Base-by-base conservation (phyloP, 192 early-diverging fungal species). In the Dissophora globulifera region DNA sequence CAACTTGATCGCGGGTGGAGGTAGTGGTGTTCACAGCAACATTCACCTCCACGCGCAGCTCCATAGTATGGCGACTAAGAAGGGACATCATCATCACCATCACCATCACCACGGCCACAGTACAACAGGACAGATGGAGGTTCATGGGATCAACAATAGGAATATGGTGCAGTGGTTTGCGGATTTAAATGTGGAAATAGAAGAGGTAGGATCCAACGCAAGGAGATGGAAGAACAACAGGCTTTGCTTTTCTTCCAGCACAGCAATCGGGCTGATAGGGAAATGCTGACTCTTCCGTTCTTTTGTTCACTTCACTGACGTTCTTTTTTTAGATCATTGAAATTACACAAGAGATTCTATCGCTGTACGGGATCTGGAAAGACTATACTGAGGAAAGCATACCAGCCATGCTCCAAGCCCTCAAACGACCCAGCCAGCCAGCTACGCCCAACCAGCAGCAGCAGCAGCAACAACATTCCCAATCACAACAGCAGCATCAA, bases 81-180 rank as follows among this genome's bases (percentile, higher is more conserved):
- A 58, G 45, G 46, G 8, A 19, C 31, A 32, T 17, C 41, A 52
- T 15, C 63, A 56, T n/a, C n/a, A n/a, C n/a, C n/a, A n/a, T n/a
- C n/a, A n/a, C n/a, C n/a, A n/a, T n/a, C n/a, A n/a, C n/a, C n/a
- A n/a, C n/a, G n/a, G n/a, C n/a, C n/a, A n/a, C n/a, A n/a, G n/a
- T 31, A 46, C 49, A 19, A 45, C 45, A 16, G 46, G 50, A n/a
- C 56, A 61, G 11, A 52, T 47, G 22, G 67, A 71, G 17, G 70
- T 50, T 27, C 69, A 78, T 29, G 76, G 75, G 2, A 76, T 72
- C 38, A 79, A 83, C 54, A 81, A 82, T 38, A 78, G 69, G 60
- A 88, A 93, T 47, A 88, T 93, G 62, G 83, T 83, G 50, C 82
- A 89, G 52, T 96, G 93, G 93, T 93, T 92, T 81, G 87, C 92